Evolutionary conservation across 2,329 filamentous ascomycete species (phyloP), one percentile per base, ranked within the genome.

Genomic region (Alternaria gansuensis): DNA sequence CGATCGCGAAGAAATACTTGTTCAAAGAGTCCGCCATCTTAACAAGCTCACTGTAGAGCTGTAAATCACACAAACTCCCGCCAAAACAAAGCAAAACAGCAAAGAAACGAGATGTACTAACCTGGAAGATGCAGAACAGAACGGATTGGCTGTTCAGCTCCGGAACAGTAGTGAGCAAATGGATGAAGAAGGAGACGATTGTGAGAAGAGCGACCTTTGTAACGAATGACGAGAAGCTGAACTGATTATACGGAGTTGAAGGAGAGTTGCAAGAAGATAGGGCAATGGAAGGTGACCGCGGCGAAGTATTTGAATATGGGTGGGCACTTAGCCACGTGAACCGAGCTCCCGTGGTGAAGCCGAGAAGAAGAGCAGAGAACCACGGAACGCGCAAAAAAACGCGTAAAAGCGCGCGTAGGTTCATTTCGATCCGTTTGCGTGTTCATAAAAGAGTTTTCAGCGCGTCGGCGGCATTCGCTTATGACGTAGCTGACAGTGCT

Each of bases 261-360:
- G n/a, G 24, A 29, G 34, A 14, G 10, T 49, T 17, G 34, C 6
- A 21, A 41, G 3, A 39, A 34, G 17, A 23, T 29, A n/a, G 37
- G 7, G n/a, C 17, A 37, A 34, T 53, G 5, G 28, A 6, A 43
- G 37, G 51, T 59, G 44, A 59, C 51, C 17, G n/a, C 29, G 24
- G 31, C 29, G 49, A 39, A 36, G 36, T 14, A 41, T 44, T 37
- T 39, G 37, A 48, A 17, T 23, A 40, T 21, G 37, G 36, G 43
- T 48, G 44, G 13, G 44, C 29, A 34, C 44, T 26, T 40, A 36
- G 48, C 28, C 49, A 41, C 24, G 10, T 34, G 46, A 54, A 28
- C 57, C 57, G 48, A 21, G 43, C 57, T 52, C 14, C 13, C 36
- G 53, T 46, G 57, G 57, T 60, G 57, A 60, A 57, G 46, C 41